phyloP scores from a whole-genome alignment of 148 eudicot species.

The Cornus controversa region DNA sequence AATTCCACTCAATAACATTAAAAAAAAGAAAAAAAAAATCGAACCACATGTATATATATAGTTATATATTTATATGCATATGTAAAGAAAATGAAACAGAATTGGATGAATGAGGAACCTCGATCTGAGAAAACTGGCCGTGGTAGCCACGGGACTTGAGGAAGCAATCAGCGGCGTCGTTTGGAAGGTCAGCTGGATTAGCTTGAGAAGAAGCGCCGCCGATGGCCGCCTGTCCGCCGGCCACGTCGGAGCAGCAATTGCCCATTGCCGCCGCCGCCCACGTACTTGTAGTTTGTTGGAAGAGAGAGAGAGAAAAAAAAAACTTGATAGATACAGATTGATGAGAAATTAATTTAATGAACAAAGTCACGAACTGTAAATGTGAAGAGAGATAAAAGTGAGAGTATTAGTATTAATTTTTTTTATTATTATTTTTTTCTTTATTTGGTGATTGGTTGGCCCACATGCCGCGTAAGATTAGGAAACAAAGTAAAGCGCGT shows the following conservation, averaged over 20 bases:
- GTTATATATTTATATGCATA: background rate
- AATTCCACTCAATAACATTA: slow-evolving; percentile 3
- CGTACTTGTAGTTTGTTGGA: background rate
- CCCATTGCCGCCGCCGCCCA: slow-evolving; percentile 53
- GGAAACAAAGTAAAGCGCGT: background rate
- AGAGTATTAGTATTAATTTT: background rate
- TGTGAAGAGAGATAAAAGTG: background rate
- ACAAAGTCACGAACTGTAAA: background rate
- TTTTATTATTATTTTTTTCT: too few relatives aligned
- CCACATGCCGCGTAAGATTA: background rate
- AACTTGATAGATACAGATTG: background rate
- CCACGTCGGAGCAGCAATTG: slow-evolving; percentile 82
- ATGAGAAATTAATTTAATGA: background rate
- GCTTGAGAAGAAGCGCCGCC: slow-evolving; percentile 39
- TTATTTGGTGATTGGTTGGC: background rate
- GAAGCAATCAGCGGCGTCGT: slow-evolving; percentile 77
- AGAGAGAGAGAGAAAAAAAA: background rate
- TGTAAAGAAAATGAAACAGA: background rate
- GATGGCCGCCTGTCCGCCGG: slow-evolving; percentile 70
- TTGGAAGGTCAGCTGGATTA: slow-evolving; percentile 31
- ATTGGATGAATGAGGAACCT: slow-evolving; percentile 41
- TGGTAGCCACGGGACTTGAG: slow-evolving; percentile 68
- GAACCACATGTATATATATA: background rate
- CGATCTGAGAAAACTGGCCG: slow-evolving; percentile 83
- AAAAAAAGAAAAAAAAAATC: background rate